These are phyloP conservation scores for Ilyonectria sp. DNA, from an alignment of 2,329 filamentous ascomycete genomes.

Conservation along the genomic window DNA sequence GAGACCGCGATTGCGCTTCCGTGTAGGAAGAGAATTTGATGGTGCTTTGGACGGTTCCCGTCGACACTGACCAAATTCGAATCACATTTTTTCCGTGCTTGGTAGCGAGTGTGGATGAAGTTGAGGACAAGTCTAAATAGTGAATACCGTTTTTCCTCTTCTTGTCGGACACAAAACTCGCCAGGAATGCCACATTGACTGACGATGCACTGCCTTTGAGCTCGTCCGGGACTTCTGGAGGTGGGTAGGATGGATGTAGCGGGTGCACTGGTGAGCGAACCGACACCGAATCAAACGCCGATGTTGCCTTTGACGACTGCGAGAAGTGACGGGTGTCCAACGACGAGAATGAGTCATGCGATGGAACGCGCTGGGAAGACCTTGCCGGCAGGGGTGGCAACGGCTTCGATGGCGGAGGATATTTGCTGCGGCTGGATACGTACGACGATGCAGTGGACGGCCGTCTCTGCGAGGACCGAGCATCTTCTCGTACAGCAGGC, in stretches of 20 bases:
- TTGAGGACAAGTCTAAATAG: conserved; percentile 55
- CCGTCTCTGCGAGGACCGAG: conserved; percentile 1
- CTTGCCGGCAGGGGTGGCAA: conserved; percentile 34
- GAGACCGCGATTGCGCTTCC: conserved; percentile 55
- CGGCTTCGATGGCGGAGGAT: conserved; percentile 40
- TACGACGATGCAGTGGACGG: conserved; percentile 5
- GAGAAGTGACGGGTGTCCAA: conserved; percentile 33
- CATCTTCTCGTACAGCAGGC: neutral
- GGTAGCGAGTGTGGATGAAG: conserved; percentile 53
- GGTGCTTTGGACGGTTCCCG: conserved; percentile 78
- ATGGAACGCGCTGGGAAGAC: conserved; percentile 22
- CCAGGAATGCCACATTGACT: conserved; percentile 40
- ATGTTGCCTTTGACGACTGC: conserved; percentile 27
- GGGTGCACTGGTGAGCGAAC: conserved; percentile 22
- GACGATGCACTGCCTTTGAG: neutral
- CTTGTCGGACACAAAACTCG: conserved; percentile 46
- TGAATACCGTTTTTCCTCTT: conserved; percentile 52
- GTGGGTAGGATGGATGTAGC: conserved; percentile 12
- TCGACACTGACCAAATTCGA: conserved; percentile 89
- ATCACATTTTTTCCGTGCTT: conserved; percentile 77
- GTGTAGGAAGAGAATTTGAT: conserved; percentile 59
- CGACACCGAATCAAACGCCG: conserved; percentile 22
- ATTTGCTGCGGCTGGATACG: conserved; percentile 25
- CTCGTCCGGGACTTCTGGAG: neutral
- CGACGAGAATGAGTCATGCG: conserved; percentile 31